Conservation (phyloP, 257 asterid species). For the Anisodus tanguticus region DNA sequence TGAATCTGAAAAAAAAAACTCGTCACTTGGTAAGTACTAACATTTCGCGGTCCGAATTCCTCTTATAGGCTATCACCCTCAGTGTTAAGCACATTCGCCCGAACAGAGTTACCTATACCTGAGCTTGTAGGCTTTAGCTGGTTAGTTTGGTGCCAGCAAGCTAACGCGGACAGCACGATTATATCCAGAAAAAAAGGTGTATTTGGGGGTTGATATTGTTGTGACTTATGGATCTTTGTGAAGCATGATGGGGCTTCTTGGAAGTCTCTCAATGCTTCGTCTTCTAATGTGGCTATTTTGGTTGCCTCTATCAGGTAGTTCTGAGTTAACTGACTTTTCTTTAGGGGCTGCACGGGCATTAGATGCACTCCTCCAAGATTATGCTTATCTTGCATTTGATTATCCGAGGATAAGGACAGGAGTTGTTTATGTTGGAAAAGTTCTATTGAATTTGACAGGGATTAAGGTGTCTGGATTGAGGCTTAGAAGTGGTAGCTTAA, state of each 20-base stretch:
- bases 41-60: background rate
- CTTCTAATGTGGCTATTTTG: slow-evolving; percentile 42
- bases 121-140: background rate
- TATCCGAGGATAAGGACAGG: slow-evolving; percentile 54
- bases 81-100: background rate
- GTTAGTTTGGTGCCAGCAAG: background rate
- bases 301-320: slow-evolving; percentile 36
- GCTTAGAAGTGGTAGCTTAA: slow-evolving; percentile 75
- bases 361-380: slow-evolving; percentile 63
- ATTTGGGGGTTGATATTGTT: slow-evolving; percentile 22
- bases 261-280: slow-evolving; percentile 45
- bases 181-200: slow-evolving; percentile 4
- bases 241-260: slow-evolving; percentile 50
- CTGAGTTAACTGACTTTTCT: slow-evolving; percentile 43
- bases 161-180: background rate
- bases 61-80: background rate
- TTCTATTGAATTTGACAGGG: slow-evolving; percentile 64
- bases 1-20: background rate
- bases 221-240: slow-evolving; percentile 23
- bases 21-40: background rate
- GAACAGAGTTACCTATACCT: background rate
- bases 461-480: slow-evolving; percentile 61
- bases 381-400: slow-evolving; percentile 57
- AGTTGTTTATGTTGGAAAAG: slow-evolving; percentile 51
- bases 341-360: slow-evolving; percentile 46